phyloP scores from a whole-genome alignment of 2,329 filamentous ascomycete genomes.

The Aspergillus sp. region DNA sequence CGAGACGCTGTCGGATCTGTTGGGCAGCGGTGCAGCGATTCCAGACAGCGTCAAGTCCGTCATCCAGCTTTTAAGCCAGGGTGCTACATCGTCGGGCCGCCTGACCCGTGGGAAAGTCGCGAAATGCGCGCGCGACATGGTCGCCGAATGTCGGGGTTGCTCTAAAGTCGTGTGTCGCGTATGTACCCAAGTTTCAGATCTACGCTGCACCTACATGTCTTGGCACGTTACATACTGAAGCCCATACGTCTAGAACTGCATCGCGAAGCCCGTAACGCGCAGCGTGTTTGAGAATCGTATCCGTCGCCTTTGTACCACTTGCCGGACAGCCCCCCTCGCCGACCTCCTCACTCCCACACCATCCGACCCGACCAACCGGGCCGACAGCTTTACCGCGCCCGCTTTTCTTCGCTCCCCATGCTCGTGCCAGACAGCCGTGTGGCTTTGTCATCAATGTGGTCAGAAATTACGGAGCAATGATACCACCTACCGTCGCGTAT shows the following conservation, averaged over 20 bases:
- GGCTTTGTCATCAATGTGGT: conserved; percentile 84
- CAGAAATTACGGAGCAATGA: conserved; percentile 61
- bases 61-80: conserved; percentile 26
- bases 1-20: conserved; percentile 33
- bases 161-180: conserved; percentile 77
- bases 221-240: conserved; percentile 4
- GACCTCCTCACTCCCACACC: conserved; percentile 34
- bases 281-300: conserved; percentile 69
- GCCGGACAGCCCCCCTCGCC: conserved; percentile 66
- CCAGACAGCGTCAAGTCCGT: conserved; percentile 31
- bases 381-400: conserved; percentile 41
- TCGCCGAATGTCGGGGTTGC: conserved; percentile 77
- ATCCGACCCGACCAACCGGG: conserved; percentile 9
- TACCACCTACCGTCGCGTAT: conserved; percentile 64
- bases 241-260: conserved; percentile 68
- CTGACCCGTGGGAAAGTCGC: conserved; percentile 66
- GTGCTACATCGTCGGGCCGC: conserved; percentile 30
- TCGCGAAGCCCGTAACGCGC: conserved; percentile 73
- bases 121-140: conserved; percentile 82
- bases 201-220: background rate
- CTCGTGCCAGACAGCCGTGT: conserved; percentile 60
- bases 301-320: conserved; percentile 75
- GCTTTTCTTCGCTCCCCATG: conserved; percentile 57
- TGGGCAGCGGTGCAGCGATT: conserved; percentile 42
- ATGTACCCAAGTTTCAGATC: conserved; percentile 31